Evolutionary conservation across 2,329 filamentous ascomycete genomes (phyloP).

Genomic region (Aspergillus glaucus): DNA sequence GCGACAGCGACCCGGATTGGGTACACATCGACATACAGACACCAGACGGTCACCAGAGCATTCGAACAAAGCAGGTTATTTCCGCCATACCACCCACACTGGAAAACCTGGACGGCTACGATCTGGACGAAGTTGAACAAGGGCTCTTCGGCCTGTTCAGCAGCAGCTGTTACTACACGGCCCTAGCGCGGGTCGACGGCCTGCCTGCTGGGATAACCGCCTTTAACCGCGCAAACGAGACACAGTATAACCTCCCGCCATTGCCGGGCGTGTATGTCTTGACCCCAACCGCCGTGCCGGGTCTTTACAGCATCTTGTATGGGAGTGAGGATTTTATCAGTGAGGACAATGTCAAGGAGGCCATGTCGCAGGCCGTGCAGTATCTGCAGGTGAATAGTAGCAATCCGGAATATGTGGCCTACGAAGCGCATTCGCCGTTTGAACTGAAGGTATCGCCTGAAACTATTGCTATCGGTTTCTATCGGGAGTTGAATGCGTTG

Average conservation of each 20-base stretch:
- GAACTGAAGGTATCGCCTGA: slow-evolving; percentile 23
- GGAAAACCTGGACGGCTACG: slow-evolving; percentile 25
- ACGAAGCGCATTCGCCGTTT: slow-evolving; percentile 19
- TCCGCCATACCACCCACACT: slow-evolving; percentile 32
- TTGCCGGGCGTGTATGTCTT: slow-evolving; percentile 7
- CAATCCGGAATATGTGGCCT: slow-evolving; percentile 9
- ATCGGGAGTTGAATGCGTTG: slow-evolving; percentile 30
- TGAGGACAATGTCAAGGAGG: slow-evolving; percentile 1
- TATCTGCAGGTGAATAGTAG: slow-evolving; percentile 1
- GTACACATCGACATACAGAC: slow-evolving; percentile 22
- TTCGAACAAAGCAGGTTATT: slow-evolving; percentile 32
- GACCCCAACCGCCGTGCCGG: background rate
- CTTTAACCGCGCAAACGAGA: slow-evolving; percentile 6
- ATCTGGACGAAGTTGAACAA: slow-evolving; percentile 25
- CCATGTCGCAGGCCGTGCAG: slow-evolving; percentile 2
- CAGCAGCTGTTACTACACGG: slow-evolving; percentile 21
- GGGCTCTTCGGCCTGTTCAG: slow-evolving; percentile 27
- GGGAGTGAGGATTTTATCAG: background rate
- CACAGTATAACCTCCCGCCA: slow-evolving; percentile 4
- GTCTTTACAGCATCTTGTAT: slow-evolving; percentile 3
- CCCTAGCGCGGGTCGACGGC: slow-evolving; percentile 23
- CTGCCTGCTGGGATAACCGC: slow-evolving; percentile 9
- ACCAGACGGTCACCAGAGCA: slow-evolving; percentile 16
- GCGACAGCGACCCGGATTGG: slow-evolving; percentile 20
- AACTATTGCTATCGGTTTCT: slow-evolving; percentile 30